Evolutionary conservation across 495 filamentous ascomycete species (phyloP).

Genomic region (Tuber magnatum): DNA sequence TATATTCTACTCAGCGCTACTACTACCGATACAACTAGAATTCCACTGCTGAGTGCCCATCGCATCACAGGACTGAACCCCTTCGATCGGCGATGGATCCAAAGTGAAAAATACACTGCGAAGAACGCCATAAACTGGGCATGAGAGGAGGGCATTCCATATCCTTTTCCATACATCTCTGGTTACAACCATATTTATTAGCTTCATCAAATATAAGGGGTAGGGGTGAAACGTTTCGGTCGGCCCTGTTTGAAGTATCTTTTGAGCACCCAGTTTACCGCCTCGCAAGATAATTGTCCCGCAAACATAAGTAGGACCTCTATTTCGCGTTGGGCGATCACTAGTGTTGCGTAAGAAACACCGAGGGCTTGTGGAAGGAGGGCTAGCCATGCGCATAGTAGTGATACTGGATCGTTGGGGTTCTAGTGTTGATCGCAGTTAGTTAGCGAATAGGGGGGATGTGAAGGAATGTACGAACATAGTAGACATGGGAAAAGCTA

Average conservation of each 20-base stretch:
- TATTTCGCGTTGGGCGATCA: constrained; percentile 82
- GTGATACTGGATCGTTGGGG: constrained; percentile 74
- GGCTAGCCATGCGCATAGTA: constrained; percentile 84
- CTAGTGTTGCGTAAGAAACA: constrained; percentile 77
- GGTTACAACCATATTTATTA: constrained; percentile 20
- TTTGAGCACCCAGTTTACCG: constrained; percentile 84
- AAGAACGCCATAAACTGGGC: constrained; percentile 92
- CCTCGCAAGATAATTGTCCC: constrained; percentile 89
- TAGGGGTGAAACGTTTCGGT: constrained; percentile 54
- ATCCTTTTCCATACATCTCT: constrained; percentile 85
- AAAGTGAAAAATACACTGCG: constrained; percentile 70
- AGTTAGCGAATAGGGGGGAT: constrained; percentile 12
- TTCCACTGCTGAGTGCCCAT: not conserved
- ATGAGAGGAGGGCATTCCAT: constrained; percentile 98
- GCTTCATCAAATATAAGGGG: not conserved
- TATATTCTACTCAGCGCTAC: constrained; percentile 81
- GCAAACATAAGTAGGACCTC: constrained; percentile 86
- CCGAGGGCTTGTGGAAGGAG: constrained; percentile 86
- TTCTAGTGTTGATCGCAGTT: constrained; percentile 53
- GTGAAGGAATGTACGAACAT: constrained; percentile 52
- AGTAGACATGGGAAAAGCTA: constrained; percentile 91
- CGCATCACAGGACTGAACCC: constrained; percentile 46
- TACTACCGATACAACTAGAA: constrained; percentile 49
- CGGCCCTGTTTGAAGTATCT: constrained; percentile 85
- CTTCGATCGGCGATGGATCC: constrained; percentile 57